Evolutionary conservation across 2,329 filamentous ascomycete species (phyloP).

Genomic region (Fusarium coffeatum): DNA sequence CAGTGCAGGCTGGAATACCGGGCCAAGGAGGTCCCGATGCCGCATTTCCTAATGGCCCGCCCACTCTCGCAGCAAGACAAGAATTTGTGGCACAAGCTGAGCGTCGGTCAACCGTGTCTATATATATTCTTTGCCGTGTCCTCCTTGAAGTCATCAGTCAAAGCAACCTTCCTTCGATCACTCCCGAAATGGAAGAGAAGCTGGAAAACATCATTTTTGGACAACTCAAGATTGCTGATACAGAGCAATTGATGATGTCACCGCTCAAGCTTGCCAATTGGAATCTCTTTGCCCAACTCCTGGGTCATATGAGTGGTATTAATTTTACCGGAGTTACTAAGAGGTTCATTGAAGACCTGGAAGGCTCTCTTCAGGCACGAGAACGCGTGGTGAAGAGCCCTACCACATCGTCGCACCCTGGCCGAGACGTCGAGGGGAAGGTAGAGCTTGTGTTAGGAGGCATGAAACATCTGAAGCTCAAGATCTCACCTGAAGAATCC

Average conservation of each 20-base stretch:
- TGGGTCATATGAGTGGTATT: constrained; percentile 95
- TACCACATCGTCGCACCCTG: constrained; percentile 57
- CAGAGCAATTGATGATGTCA: constrained; percentile 81
- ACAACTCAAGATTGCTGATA: constrained; percentile 90
- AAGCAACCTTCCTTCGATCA: constrained; percentile 84
- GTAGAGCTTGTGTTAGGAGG: constrained; percentile 89
- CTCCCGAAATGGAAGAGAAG: constrained; percentile 91
- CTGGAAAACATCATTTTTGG: constrained; percentile 95
- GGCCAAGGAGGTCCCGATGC: constrained; percentile 44
- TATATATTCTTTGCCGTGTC: constrained; percentile 94
- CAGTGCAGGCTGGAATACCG: constrained; percentile 60
- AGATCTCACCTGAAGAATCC: constrained; percentile 75
- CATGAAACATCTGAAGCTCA: constrained; percentile 89
- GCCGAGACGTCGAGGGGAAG: constrained; percentile 79
- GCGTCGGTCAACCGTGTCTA: constrained; percentile 90
- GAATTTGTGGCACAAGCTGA: constrained; percentile 84
- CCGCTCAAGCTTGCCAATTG: constrained; percentile 92
- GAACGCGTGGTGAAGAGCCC: constrained; percentile 79
- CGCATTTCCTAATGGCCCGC: constrained; percentile 51
- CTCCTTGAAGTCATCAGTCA: constrained; percentile 94
- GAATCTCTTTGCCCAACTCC: constrained; percentile 90
- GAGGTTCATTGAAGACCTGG: constrained; percentile 84
- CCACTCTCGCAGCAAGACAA: constrained; percentile 64
- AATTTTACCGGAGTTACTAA: constrained; percentile 87
- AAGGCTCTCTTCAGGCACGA: constrained; percentile 71